Evolutionary conservation across 192 early-diverging fungal genomes (phyloP).

Genomic region (Cladochytrium replicatum): DNA sequence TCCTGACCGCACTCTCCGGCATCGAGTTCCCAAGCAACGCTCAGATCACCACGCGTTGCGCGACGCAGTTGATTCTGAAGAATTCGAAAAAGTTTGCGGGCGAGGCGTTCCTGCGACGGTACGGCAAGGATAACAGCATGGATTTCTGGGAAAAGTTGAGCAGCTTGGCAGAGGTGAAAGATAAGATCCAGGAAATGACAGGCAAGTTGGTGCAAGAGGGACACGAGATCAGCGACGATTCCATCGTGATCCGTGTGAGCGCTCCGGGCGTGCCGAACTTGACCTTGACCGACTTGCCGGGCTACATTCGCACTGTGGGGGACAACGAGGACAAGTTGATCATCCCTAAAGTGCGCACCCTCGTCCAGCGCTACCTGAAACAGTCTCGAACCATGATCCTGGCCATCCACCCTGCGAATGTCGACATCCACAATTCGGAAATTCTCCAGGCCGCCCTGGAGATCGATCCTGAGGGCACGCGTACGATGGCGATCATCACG

Average conservation of each 20-base stretch:
- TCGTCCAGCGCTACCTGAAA: constrained; percentile 13
- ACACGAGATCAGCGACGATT: constrained; percentile 8
- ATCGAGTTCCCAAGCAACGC: constrained; percentile 12
- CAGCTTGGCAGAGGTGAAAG: not conserved
- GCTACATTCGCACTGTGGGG: constrained; percentile 10
- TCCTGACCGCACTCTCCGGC: constrained; percentile 15
- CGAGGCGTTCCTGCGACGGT: constrained; percentile 1
- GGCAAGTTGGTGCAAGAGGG: constrained; percentile 4
- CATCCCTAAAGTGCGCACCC: constrained; percentile 4
- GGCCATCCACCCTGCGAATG: constrained; percentile 23
- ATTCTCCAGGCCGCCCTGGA: constrained; percentile 13
- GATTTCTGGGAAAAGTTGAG: too few species aligned
- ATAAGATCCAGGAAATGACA: not conserved
- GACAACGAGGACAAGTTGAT: constrained; percentile 14
- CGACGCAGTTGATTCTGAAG: constrained; percentile 10
- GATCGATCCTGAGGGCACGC: constrained; percentile 10
- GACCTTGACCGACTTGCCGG: constrained; percentile 24
- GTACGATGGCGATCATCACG: constrained; percentile 24
- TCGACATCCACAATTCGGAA: constrained; percentile 15
- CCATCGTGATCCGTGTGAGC: constrained; percentile 13
- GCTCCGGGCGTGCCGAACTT: constrained; percentile 9
- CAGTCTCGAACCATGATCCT: constrained; percentile 19
- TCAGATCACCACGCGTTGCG: constrained; percentile 12
- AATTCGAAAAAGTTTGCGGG: constrained; percentile 1
- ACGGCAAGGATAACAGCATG: too few species aligned